These are phyloP conservation scores for Spergularia marina DNA, from an alignment of 148 eudicot genomes.

Conservation along the genomic window DNA sequence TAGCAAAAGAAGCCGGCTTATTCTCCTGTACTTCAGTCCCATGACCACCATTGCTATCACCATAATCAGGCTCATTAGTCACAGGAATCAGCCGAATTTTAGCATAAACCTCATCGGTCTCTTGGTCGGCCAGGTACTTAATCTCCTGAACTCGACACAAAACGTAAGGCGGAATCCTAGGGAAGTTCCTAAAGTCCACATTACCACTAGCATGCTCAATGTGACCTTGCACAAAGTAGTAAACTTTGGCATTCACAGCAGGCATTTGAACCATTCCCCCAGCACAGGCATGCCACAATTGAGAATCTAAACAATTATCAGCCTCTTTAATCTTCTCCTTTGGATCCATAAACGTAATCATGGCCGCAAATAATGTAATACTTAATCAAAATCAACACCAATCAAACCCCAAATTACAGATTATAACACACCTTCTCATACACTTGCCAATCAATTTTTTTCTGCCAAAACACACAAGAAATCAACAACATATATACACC, in stretches of 20 bases:
- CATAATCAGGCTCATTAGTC: slow-evolving; percentile 35
- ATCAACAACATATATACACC: slow-evolving; percentile 11
- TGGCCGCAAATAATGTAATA: slow-evolving; percentile 18
- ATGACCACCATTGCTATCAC: slow-evolving; percentile 37
- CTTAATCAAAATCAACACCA: slow-evolving; percentile 13
- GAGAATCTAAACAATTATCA: slow-evolving; percentile 77
- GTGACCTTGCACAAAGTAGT: slow-evolving; percentile 88
- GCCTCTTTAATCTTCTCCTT: slow-evolving; percentile 61
- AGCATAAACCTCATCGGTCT: slow-evolving; percentile 81
- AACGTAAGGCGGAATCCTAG: slow-evolving; percentile 57
- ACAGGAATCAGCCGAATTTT: slow-evolving; percentile 57
- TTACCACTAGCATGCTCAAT: slow-evolving; percentile 68
- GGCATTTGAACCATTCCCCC: slow-evolving; percentile 99
- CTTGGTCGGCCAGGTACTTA: slow-evolving; percentile 77
- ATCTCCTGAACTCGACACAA: slow-evolving; percentile 56
- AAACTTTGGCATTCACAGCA: slow-evolving; percentile 50
- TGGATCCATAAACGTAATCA: slow-evolving; percentile 81
- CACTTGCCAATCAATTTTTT: slow-evolving; percentile 17
- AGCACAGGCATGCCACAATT: slow-evolving; percentile 98
- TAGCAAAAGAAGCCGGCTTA: slow-evolving; percentile 83
- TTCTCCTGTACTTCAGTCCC: slow-evolving; percentile 43
- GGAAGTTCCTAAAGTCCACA: slow-evolving; percentile 55
- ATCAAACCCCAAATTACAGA: slow-evolving; percentile 20
- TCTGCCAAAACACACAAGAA: slow-evolving; percentile 12
- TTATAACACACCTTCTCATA: slow-evolving; percentile 14